Evolutionary conservation across 2,329 filamentous ascomycete species (phyloP).

Genomic region (Huntiella bhutanensis): DNA sequence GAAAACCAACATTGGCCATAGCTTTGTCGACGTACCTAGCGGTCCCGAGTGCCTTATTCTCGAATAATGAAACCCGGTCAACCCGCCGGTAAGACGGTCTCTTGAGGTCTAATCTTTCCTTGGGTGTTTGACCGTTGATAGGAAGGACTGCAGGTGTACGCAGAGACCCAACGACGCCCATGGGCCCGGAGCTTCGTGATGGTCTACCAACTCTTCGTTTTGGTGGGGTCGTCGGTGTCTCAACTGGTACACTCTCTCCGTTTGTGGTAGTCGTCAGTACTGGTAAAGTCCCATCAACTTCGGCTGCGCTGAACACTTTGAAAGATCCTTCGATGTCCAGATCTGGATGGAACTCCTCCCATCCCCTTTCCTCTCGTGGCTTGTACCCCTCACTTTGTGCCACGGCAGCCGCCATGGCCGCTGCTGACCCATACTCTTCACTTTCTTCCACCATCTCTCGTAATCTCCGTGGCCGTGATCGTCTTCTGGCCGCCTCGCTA

Average conservation of each 20-base stretch:
- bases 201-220: slow-evolving; percentile 27
- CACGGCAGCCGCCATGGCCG: slow-evolving; percentile 70
- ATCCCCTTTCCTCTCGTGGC: slow-evolving; percentile 84
- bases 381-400: slow-evolving; percentile 94
- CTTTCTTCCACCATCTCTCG: slow-evolving; percentile 34
- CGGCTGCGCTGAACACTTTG: slow-evolving; percentile 60
- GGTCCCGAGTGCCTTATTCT: slow-evolving; percentile 69
- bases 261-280: slow-evolving; percentile 18
- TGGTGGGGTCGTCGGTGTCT: slow-evolving; percentile 20
- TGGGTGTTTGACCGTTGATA: slow-evolving; percentile 60
- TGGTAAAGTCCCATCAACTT: slow-evolving; percentile 57
- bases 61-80: slow-evolving; percentile 63
- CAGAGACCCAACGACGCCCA: slow-evolving; percentile 22
- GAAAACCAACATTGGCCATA: slow-evolving; percentile 91
- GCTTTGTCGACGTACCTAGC: slow-evolving; percentile 87
- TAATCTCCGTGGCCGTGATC: slow-evolving; percentile 38
- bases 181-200: slow-evolving; percentile 31
- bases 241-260: neutral
- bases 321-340: slow-evolving; percentile 74
- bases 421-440: slow-evolving; percentile 69
- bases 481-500: slow-evolving; percentile 26
- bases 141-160: slow-evolving; percentile 49
- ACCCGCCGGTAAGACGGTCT: slow-evolving; percentile 56
- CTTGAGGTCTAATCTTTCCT: slow-evolving; percentile 61
- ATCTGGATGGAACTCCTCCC: slow-evolving; percentile 95